Evolutionary conservation across 2,329 filamentous ascomycete genomes (phyloP).

Genomic region (Geosmithia flava): DNA sequence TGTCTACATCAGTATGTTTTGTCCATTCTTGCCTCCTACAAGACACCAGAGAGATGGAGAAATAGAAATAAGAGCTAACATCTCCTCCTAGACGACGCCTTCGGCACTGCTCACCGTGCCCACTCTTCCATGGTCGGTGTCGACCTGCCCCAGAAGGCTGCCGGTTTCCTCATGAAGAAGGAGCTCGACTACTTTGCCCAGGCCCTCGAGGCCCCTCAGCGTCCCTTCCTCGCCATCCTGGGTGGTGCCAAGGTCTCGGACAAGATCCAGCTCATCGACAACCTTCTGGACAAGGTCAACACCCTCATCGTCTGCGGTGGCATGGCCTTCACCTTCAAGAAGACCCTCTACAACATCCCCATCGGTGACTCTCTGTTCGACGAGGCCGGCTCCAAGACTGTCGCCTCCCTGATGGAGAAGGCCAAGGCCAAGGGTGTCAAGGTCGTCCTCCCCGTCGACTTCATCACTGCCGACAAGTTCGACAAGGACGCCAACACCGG

Average conservation of each 20-base stretch:
- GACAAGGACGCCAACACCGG: constrained; percentile 69
- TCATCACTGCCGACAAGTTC: constrained; percentile 94
- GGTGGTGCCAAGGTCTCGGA: constrained; percentile 97
- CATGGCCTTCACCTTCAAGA: constrained; percentile 99
- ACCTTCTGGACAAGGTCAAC: constrained; percentile 96
- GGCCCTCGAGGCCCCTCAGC: constrained; percentile 83
- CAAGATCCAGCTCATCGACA: constrained; percentile 99
- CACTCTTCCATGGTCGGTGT: constrained; percentile 99
- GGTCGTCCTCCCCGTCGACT: constrained; percentile 88
- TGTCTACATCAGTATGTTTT: constrained; percentile 77
- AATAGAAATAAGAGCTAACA: background rate
- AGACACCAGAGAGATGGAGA: too few relatives aligned
- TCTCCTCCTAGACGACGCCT: constrained; percentile 69
- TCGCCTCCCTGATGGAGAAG: constrained; percentile 79
- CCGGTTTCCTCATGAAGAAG: constrained; percentile 99
- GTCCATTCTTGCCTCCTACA: background rate
- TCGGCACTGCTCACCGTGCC: constrained; percentile 94
- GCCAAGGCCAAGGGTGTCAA: constrained; percentile 94
- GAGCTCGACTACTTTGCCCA: constrained; percentile 99
- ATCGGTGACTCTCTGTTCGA: constrained; percentile 92
- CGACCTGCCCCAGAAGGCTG: constrained; percentile 89
- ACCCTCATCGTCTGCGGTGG: constrained; percentile 91
- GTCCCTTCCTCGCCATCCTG: constrained; percentile 96
- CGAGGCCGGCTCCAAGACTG: constrained; percentile 85
- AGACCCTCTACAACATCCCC: constrained; percentile 81